phyloP scores from a whole-genome alignment of 805 yeast genomes.

The Lipomyces yamadae region DNA sequence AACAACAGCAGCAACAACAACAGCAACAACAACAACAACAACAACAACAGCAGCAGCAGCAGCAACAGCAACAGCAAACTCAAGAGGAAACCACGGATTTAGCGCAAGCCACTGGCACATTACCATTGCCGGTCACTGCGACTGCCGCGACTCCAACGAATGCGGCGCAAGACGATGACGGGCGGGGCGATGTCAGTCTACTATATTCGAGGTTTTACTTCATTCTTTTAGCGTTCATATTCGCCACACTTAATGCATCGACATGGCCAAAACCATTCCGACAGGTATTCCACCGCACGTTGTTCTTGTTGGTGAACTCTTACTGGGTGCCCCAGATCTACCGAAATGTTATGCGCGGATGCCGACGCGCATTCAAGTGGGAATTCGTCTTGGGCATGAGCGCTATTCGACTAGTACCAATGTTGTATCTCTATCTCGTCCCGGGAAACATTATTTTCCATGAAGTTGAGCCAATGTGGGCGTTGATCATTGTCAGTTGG shows the following conservation, averaged over 20 bases:
- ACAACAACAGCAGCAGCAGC: slow-evolving; percentile 25
- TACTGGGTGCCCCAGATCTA: slow-evolving; percentile 89
- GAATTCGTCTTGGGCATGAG: slow-evolving; percentile 74
- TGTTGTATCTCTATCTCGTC: slow-evolving; percentile 61
- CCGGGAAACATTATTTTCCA: slow-evolving; percentile 63
- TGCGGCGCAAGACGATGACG: slow-evolving; percentile 31
- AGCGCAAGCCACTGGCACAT: slow-evolving; percentile 15
- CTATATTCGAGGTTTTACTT: slow-evolving; percentile 63
- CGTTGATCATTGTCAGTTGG: slow-evolving; percentile 58
- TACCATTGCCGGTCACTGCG: slow-evolving; percentile 41
- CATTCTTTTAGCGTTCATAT: slow-evolving; percentile 57
- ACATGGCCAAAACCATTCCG: slow-evolving; percentile 68
- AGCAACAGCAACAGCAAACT: slow-evolving; percentile 38
- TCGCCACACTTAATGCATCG: slow-evolving; percentile 60
- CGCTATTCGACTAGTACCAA: slow-evolving; percentile 64
- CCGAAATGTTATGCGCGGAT: slow-evolving; percentile 73
- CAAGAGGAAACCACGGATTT: slow-evolving; percentile 38
- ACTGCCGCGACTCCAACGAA: slow-evolving; percentile 55
- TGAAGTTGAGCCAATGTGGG: slow-evolving; percentile 67
- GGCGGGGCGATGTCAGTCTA: slow-evolving; percentile 53
- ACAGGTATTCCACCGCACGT: slow-evolving; percentile 59
- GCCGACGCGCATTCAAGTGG: slow-evolving; percentile 71
- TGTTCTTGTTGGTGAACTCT: slow-evolving; percentile 61
- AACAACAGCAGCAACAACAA: slow-evolving; percentile 32
- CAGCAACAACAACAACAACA: slow-evolving; percentile 30